Percentiles rank a stretch among this genome's conserved stretches.
Evolutionary conservation across 345 rosid genomes (phyloP).

Genomic region (Citrus sp.): DNA sequence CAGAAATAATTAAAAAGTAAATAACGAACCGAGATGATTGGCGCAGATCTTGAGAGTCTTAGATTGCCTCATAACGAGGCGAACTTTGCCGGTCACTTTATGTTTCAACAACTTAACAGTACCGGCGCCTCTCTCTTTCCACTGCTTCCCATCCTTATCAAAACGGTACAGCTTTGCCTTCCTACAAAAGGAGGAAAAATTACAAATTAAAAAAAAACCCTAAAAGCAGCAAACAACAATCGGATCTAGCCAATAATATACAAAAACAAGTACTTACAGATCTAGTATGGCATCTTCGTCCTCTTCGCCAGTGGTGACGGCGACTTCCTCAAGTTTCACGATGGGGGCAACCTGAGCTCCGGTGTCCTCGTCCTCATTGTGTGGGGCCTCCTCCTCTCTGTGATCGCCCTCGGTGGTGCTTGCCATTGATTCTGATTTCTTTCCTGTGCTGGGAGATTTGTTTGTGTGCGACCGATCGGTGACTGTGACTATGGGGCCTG

Average conservation of each 20-base stretch:
- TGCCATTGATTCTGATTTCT: constrained; percentile 36
- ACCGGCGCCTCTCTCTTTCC: constrained; percentile 98
- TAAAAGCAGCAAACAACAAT: not conserved
- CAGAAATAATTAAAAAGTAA: not conserved
- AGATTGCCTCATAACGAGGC: constrained; percentile 90
- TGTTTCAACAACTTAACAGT: constrained; percentile 86
- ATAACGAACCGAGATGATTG: constrained; percentile 67
- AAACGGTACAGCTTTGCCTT: constrained; percentile 86
- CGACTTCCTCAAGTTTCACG: constrained; percentile 75
- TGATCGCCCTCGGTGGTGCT: constrained; percentile 39
- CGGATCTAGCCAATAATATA: not conserved
- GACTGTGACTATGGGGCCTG: not conserved
- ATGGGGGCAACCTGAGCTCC: constrained; percentile 91
- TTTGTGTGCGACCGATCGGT: not conserved
- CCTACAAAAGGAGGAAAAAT: constrained; percentile 28
- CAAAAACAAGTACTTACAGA: constrained; percentile 40
- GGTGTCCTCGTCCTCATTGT: constrained; percentile 90
- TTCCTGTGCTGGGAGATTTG: not conserved
- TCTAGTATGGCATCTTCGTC: constrained; percentile 76
- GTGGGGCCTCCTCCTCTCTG: constrained; percentile 62
- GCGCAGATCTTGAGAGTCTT: constrained; percentile 99
- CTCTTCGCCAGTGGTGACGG: constrained; percentile 89
- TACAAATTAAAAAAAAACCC: not conserved
- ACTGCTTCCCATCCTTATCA: constrained; percentile 76
- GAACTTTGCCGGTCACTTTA: constrained; percentile 67